These are phyloP conservation scores for Boletus barrowsii DNA, from an alignment of 768 basidiomycete genomes.

Conservation along the genomic window DNA sequence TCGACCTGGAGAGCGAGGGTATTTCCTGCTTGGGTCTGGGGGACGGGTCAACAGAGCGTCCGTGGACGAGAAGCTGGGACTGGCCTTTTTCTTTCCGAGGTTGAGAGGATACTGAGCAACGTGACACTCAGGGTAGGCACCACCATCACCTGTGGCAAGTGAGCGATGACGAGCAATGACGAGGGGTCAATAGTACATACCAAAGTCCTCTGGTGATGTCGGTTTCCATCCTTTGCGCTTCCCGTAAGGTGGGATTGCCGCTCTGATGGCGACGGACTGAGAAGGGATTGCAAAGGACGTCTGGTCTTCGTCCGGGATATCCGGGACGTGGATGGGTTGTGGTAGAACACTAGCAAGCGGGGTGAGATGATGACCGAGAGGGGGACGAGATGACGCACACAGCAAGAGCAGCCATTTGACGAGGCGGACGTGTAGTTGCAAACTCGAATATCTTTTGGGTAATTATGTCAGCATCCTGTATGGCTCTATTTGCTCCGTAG, in stretches of 20 bases:
- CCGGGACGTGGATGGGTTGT: constrained; percentile 54
- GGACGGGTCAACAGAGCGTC: background rate
- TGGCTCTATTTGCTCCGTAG: constrained; percentile 17
- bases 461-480: constrained; percentile 23
- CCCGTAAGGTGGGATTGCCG: constrained; percentile 77
- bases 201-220: constrained; percentile 76
- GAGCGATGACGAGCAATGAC: background rate
- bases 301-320: constrained; percentile 58
- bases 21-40: constrained; percentile 83
- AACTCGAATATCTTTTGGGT: background rate
- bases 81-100: constrained; percentile 91
- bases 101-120: constrained; percentile 95
- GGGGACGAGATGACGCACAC: constrained; percentile 48
- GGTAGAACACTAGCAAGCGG: constrained; percentile 56
- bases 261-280: constrained; percentile 46
- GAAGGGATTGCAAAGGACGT: constrained; percentile 29
- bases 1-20: constrained; percentile 97
- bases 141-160: constrained; percentile 65
- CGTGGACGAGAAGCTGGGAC: constrained; percentile 16
- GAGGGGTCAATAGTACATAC: constrained; percentile 39
- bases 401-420: constrained; percentile 65
- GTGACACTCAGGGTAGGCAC: constrained; percentile 93
- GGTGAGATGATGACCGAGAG: constrained; percentile 4
- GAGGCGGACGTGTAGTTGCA: constrained; percentile 18
- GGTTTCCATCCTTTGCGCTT: constrained; percentile 87